Conservation (phyloP, 495 filamentous ascomycete genomes). For the Platismatia glauca region DNA sequence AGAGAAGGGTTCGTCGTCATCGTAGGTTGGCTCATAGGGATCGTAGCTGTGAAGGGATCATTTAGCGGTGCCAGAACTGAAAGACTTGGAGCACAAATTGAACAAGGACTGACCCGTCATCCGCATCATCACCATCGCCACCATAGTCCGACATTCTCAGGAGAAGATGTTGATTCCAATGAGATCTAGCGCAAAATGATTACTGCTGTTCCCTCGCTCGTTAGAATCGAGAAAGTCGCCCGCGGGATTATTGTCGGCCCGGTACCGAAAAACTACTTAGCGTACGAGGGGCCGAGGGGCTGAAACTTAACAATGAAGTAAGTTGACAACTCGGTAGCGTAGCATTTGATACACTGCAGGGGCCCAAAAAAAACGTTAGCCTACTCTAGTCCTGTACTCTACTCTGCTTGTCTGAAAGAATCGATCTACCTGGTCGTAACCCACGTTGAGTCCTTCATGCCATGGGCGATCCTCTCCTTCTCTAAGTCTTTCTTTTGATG, state of each 20-base stretch:
- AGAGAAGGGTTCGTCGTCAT: slow-evolving; percentile 59
- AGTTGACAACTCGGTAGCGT: too few species aligned
- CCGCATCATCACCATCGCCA: slow-evolving; percentile 56
- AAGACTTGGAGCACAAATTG: slow-evolving; percentile 2
- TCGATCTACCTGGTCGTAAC: too few species aligned
- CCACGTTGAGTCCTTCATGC: too few species aligned
- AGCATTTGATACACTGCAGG: too few species aligned
- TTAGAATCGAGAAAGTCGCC: not conserved
- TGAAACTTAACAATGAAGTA: too few species aligned
- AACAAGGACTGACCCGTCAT: slow-evolving; percentile 38
- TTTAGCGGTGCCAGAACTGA: not conserved
- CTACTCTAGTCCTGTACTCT: too few species aligned
- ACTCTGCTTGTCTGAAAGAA: too few species aligned
- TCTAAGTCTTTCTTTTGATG: not conserved
- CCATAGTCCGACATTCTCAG: slow-evolving; percentile 75
- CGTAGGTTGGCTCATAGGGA: slow-evolving; percentile 50
- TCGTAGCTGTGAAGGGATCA: slow-evolving; percentile 31
- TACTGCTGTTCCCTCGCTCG: not conserved
- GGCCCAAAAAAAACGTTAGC: too few species aligned
- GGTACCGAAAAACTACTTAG: not conserved
- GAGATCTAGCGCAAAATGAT: not conserved
- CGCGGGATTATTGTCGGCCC: not conserved
- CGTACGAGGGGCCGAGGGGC: too few species aligned
- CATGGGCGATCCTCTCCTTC: not conserved
- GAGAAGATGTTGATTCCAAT: too few species aligned